A percentile compares a stretch with the other conserved stretches of the same genome.
phyloP scores from a whole-genome alignment of 768 basidiomycete genomes.

The Phlebiopsis gigantea region DNA sequence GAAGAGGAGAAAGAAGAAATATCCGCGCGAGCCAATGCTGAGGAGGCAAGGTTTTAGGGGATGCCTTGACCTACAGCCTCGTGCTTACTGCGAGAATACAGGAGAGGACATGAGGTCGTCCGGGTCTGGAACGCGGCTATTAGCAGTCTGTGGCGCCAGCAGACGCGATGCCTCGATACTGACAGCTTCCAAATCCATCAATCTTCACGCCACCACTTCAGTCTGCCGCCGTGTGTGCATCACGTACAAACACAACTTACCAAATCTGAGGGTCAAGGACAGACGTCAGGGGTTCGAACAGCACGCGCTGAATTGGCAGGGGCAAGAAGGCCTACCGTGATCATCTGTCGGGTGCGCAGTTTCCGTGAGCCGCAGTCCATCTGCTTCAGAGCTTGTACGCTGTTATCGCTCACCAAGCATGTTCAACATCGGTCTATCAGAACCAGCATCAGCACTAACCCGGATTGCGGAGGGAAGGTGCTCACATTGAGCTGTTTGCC shows the following conservation, averaged over 20 bases:
- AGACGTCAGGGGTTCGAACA: slow-evolving; percentile 3
- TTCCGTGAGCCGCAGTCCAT: neutral
- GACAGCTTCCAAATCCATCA: slow-evolving; percentile 81
- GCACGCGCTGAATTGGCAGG: neutral
- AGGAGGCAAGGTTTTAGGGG: slow-evolving; percentile 2
- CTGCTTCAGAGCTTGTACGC: slow-evolving; percentile 3
- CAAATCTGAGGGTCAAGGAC: slow-evolving; percentile 31
- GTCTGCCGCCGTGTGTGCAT: neutral
- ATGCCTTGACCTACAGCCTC: neutral
- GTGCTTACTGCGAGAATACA: slow-evolving; percentile 60
- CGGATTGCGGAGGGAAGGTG: slow-evolving; percentile 11
- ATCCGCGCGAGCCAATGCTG: slow-evolving; percentile 79
- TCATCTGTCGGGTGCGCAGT: slow-evolving; percentile 46
- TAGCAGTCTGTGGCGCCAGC: neutral
- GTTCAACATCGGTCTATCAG: slow-evolving; percentile 76
- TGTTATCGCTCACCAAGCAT: slow-evolving; percentile 58
- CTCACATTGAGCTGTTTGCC: slow-evolving; percentile 88
- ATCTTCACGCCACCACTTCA: slow-evolving; percentile 37
- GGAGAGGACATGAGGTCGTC: slow-evolving; percentile 71
- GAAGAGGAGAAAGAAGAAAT: slow-evolving; percentile 92
- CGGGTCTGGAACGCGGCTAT: slow-evolving; percentile 49
- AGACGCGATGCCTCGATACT: slow-evolving; percentile 23
- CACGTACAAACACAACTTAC: slow-evolving; percentile 25
- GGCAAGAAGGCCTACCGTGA: slow-evolving; percentile 51
- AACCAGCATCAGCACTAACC: slow-evolving; percentile 37